Conservation (phyloP, 1,284 basidiomycete genomes). For the Trichosporon sp. region DNA sequence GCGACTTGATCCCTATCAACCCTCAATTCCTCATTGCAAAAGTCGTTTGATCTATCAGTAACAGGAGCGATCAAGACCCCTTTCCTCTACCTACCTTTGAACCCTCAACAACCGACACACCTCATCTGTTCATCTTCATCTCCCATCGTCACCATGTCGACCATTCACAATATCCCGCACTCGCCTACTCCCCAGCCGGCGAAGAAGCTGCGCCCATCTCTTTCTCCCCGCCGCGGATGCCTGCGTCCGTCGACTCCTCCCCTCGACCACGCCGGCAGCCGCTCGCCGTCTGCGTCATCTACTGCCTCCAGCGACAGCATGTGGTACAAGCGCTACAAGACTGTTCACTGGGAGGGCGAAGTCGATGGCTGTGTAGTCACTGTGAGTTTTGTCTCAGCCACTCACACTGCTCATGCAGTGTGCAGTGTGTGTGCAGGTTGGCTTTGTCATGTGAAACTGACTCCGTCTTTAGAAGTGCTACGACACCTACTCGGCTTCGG, state of each 20-base stretch:
- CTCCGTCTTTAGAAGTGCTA: conserved; percentile 34
- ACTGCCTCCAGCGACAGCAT: conserved; percentile 13
- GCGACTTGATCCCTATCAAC: background rate
- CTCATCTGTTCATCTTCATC: background rate
- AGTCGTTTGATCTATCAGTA: background rate
- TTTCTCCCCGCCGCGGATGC: conserved; percentile 29
- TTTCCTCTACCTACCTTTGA: too few relatives aligned
- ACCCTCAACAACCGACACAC: background rate
- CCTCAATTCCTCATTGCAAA: background rate
- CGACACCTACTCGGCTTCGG: conserved; percentile 43
- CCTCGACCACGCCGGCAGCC: conserved; percentile 1
- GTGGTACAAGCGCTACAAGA: conserved; percentile 29
- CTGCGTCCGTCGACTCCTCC: conserved; percentile 10
- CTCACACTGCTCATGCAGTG: background rate
- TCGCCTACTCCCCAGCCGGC: conserved; percentile 17
- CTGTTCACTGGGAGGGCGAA: conserved; percentile 40
- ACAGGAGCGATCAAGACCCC: background rate
- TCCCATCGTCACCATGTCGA: conserved; percentile 8
- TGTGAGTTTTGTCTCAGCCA: too few relatives aligned
- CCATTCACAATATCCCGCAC: conserved; percentile 7
- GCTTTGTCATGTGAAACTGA: background rate
- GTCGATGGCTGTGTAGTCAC: conserved; percentile 32
- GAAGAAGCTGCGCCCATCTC: conserved; percentile 39
- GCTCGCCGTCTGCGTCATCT: conserved; percentile 7
- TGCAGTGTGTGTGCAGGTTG: background rate